Evolutionary conservation across 441 rosid species (phyloP).

Genomic region (Pelargonium myrrhifolium): DNA sequence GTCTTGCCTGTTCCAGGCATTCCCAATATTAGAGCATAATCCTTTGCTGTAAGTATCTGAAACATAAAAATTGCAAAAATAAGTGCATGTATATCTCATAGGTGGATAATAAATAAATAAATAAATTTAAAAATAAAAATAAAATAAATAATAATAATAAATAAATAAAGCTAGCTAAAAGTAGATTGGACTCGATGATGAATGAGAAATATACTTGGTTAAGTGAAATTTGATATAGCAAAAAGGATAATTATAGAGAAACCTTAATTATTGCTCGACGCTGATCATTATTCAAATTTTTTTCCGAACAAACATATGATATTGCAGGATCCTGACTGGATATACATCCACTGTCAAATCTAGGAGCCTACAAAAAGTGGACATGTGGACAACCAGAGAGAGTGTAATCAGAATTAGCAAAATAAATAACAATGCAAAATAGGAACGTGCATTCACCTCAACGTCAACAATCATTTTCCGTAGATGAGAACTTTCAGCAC

Average conservation of each 20-base stretch:
- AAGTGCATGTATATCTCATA: not conserved
- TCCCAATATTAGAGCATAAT: constrained; percentile 89
- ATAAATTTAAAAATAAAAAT: no score
- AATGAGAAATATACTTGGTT: not conserved
- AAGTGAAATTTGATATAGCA: not conserved
- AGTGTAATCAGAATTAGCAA: constrained; percentile 1
- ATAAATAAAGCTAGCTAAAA: not conserved
- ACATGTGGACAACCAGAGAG: constrained; percentile 4
- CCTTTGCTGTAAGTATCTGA: constrained; percentile 92
- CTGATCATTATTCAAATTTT: constrained; percentile 85
- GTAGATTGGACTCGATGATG: constrained; percentile 7
- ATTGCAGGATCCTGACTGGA: constrained; percentile 97
- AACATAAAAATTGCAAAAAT: constrained; percentile 19
- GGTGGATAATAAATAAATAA: no score
- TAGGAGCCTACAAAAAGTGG: constrained; percentile 57
- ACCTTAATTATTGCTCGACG: constrained; percentile 97
- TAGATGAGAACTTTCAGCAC: constrained; percentile 53
- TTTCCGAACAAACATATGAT: constrained; percentile 88
- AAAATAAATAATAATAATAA: no score
- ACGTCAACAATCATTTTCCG: constrained; percentile 87
- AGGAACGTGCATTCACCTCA: constrained; percentile 46
- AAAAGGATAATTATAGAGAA: constrained; percentile 18
- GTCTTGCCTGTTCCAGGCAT: constrained; percentile 99
- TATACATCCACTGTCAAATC: constrained; percentile 84
- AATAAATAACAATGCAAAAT: constrained; percentile 11